Evolutionary conservation across 805 yeast genomes (phyloP).

Genomic region (Metschnikowia drakensbergensis): DNA sequence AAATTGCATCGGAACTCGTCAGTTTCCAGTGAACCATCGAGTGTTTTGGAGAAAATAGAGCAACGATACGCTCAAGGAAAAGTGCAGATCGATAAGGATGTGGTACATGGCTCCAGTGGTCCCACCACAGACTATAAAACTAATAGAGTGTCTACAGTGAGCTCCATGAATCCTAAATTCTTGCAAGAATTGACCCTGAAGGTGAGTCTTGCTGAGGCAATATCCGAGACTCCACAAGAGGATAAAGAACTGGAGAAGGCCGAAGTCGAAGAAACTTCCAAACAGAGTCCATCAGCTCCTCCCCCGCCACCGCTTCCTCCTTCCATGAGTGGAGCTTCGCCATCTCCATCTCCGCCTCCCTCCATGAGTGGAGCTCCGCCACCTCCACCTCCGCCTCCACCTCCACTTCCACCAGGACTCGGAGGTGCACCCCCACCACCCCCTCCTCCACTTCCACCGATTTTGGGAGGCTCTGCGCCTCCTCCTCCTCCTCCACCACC

Average conservation of each 20-base stretch:
- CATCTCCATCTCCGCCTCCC: constrained; percentile 29
- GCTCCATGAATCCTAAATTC: constrained; percentile 46
- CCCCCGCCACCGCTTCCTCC: constrained; percentile 30
- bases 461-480: constrained; percentile 21
- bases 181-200: constrained; percentile 51
- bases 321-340: constrained; percentile 10
- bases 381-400: constrained; percentile 32
- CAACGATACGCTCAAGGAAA: constrained; percentile 46
- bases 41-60: constrained; percentile 34
- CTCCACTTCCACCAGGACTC: constrained; percentile 19
- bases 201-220: constrained; percentile 42
- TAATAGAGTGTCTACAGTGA: constrained; percentile 33
- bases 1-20: constrained; percentile 15
- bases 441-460: constrained; percentile 17
- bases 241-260: constrained; percentile 7
- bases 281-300: constrained; percentile 14
- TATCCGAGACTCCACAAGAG: constrained; percentile 14
- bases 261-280: neutral
- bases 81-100: constrained; percentile 19
- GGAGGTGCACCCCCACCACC: constrained; percentile 23
- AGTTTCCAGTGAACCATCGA: neutral
- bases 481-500: constrained; percentile 24
- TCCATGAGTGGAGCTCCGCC: constrained; percentile 8
- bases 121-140: constrained; percentile 26
- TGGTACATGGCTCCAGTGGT: constrained; percentile 14